Evolutionary conservation across 495 filamentous ascomycete species (phyloP), one percentile per base, ranked within the genome.

Genomic region (Aspergillus nidulans): DNA sequence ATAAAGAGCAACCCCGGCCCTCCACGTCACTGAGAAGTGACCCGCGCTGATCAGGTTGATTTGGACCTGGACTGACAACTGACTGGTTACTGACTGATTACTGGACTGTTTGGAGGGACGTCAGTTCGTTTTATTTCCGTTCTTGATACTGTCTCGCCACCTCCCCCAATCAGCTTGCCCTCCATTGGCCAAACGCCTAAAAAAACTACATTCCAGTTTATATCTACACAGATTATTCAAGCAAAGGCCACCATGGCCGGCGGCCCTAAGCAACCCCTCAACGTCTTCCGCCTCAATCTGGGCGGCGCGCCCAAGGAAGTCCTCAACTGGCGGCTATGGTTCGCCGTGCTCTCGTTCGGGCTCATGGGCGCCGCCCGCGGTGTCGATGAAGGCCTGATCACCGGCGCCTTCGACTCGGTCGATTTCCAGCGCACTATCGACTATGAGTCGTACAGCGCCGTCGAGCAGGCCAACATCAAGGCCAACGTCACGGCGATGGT

Each of bases 401-500:
- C 80, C 7, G 85, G 74, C 6, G 82, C 85, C 18, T 83, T 88
- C 66, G 80, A 83, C 57, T 83, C 82, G 13, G 74, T 76, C 42
- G 75, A 84, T 40, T 90, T 89, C 58, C 77, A 84, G 58, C 57
- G 66, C 4, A 77, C 74, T 40, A 85, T 87, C 70, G 57, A 73
- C 47, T 77, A 73, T 34, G 79, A 81, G 56, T 73, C 81, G 19
- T 83, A 85, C 56, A 70, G 69, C 49, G 64, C 67, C 13, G 78
- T 81, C 32, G 71, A 75, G 45, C 70, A 75, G 30, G 75, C 80
- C 46, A 83, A 85, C 59, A 85, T 84, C 69, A 82, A 85, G 60
- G 84, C 75, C 32, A 88, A 88, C 68, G 82, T 89, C 21, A 83
- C 85, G 1, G 72, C 85, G 13, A 89, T 89, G 85, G 85, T 88